Evolutionary conservation across 768 basidiomycete species (phyloP), one percentile per base, ranked within the genome.

Genomic region (Lenzites betulinus): DNA sequence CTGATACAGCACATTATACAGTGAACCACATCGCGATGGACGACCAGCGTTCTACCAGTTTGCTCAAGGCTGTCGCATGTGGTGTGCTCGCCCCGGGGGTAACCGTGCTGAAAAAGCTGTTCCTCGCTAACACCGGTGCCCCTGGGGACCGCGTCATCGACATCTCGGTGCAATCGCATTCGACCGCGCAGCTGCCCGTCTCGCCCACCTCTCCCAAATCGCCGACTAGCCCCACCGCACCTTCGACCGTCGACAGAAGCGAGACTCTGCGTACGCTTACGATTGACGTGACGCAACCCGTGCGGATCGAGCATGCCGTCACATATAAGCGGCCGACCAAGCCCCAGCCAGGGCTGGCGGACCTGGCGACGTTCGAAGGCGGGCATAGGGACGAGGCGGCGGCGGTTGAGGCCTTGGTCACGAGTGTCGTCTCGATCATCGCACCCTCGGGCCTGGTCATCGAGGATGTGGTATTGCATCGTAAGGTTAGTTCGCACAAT

Each of bases 81-180:
- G 93, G 93, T 15, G 69, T 73, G 1, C 71, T 96, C 20, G 64
- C 76, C 1, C 84, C 90, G 0, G 87, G 88, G 1, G 78, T 77
- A 1, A 83, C 77, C 36, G 77, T 77, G 2, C 64, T 79, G 49
- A 92, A 89, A 71, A 87, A 84, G 9, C 69, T 98, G 38, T 77
- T 80, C 66, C 76, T 96, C 36, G 73, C 78, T 41, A 86, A 82
- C 65, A 77, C 79, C 0, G 88, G 92, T 15, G 81, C 80, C 1
- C 76, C 83, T 1, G 92, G 90, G 1, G 84, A 90, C 53, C 83
- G 93, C 44, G 79, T 85, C 44, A 72, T 97, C 54, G 95, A 97
- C 69, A 76, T 96, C 36, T 94, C 93, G 0, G 75, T 95, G 36
- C 88, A 87, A 57, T 88, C 92, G 9, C 78, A 76, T 23, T 69